A percentile compares a stretch with the other conserved stretches of the same genome.
phyloP scores from a whole-genome alignment of 352 stramenopile species.

The Phytopythium litorale region DNA sequence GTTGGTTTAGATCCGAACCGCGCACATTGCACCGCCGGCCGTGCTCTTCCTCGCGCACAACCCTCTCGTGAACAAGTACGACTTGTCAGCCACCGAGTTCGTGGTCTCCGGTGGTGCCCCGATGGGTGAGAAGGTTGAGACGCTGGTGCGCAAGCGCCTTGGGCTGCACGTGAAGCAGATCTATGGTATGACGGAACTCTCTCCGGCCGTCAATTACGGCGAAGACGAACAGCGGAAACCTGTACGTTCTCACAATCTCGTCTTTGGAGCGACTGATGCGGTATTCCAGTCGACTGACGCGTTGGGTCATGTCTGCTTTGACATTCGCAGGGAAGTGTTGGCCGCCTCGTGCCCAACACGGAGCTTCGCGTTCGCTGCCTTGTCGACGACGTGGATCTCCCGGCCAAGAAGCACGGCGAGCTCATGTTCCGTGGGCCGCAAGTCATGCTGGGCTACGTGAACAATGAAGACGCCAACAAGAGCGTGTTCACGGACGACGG shows the following conservation, averaged over 20 bases:
- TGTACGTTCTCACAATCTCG: constrained; percentile 7
- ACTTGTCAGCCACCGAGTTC: constrained; percentile 69
- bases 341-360: constrained; percentile 52
- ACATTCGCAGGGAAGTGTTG: constrained; percentile 25
- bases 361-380: constrained; percentile 48
- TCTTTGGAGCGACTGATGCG: background rate
- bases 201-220: constrained; percentile 29
- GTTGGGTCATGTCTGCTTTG: background rate
- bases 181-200: constrained; percentile 67
- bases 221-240: constrained; percentile 25
- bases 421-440: constrained; percentile 88
- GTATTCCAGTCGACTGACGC: background rate
- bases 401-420: constrained; percentile 54
- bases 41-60: constrained; percentile 32
- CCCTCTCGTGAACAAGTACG: constrained; percentile 86
- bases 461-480: constrained; percentile 83
- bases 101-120: constrained; percentile 88
- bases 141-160: constrained; percentile 60
- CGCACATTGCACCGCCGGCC: constrained; percentile 73
- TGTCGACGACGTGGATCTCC: constrained; percentile 35
- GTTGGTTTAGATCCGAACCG: constrained; percentile 23
- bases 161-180: constrained; percentile 39
- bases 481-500: constrained; percentile 71
- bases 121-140: constrained; percentile 75
- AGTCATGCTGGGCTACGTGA: constrained; percentile 92